Evolutionary conservation across 495 filamentous ascomycete genomes (phyloP), one percentile per base, ranked within the genome.

Genomic region (Annulohypoxylon nitens): DNA sequence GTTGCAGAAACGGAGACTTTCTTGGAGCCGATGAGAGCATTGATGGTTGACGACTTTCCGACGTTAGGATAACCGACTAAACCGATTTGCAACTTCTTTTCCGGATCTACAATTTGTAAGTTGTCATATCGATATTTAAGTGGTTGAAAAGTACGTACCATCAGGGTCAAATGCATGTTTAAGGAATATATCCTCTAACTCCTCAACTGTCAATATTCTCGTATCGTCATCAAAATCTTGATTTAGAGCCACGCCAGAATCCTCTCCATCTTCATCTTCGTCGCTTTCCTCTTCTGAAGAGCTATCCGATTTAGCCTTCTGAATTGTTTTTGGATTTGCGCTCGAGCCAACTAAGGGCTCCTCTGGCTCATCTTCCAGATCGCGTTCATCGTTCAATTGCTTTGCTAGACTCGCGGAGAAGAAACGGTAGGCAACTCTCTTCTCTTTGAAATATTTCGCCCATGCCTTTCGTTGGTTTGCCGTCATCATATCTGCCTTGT

Each of bases 401-500:
- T 95, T 97, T 20, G 96, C 96, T 68, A 99, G 81, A 54, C 91
- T 89, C 4, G 97, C 97, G 5, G 97, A 98, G 85, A 99, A 99
- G 84, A 97, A 99, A 64, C 89, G 91, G 83, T 94, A 99, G 63
- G 90, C 89, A 75, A 99, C 96, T 12, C 89, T 87, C 26, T 91
- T 88, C 61, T 87, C 84, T 75, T 93, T 90, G 70, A 99, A 97
- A 76, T 97, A 94, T 61, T 91, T 87, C 7, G 95, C 94, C 97
- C 97, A 99, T 1, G 85, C 84, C 74, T 89, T 89, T 75, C 97
- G 84, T 81, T 99, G 97, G 74, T 90, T 88, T 61, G 89, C 80
- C 14, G 94, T 96, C 93, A 99, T 93, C 97, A 99, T 97, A 85
- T 99, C 97, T 45, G 97, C 95, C 87, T 99, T 99, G 84, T 99